Base-by-base conservation (phyloP, 176 grass and related monocot species). In the Triticum turgidum region DNA sequence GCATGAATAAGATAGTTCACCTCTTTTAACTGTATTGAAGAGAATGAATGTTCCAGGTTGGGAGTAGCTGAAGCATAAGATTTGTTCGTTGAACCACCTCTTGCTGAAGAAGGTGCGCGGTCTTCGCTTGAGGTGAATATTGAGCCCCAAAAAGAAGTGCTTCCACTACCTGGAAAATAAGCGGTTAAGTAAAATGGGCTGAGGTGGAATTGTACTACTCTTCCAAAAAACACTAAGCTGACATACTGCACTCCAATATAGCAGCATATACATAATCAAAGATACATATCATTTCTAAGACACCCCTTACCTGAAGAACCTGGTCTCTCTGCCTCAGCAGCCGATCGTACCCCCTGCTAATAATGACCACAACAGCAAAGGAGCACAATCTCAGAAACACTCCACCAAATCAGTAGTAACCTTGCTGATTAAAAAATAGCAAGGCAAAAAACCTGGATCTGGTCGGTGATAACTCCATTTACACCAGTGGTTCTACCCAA, bases 71-170 rank as follows among this genome's bases (percentile, higher is more conserved):
- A 58, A 83, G 69, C 81, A 86, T 87, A 88, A 44, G 90, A 91
- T 65, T 85, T 94, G 80, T 88, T 99, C 67, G 24, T 30, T 22
- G 90, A 84, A 37, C 29, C 85, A 62, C 96, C 92, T 91, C 79
- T 99, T 71, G 82, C 85, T 83, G 92, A 81, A 80, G 87, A 65
- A 86, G 81, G 87, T 27, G 83, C 29, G 33, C 90, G 85, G 45
- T 99, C 97, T 54, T 99, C 97, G 30, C 75, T 95, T 69, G 82
- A 83, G 65, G 85, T 86, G 87, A 96, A 99, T 82, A 99, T 96
- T 87, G 91, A 92, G 56, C 85, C 92, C 97, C 97, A 99, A 64
- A 87, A 91, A 11, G 92, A 96, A 69, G 87, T 84, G 70, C 65
- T 92, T 90, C 90, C 85, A 87, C 87, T 83, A 85, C 89, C 91